Evolutionary conservation across 441 rosid species (phyloP), one percentile per base, ranked within the genome.

Genomic region (Cnidoscolus chayamansa): DNA sequence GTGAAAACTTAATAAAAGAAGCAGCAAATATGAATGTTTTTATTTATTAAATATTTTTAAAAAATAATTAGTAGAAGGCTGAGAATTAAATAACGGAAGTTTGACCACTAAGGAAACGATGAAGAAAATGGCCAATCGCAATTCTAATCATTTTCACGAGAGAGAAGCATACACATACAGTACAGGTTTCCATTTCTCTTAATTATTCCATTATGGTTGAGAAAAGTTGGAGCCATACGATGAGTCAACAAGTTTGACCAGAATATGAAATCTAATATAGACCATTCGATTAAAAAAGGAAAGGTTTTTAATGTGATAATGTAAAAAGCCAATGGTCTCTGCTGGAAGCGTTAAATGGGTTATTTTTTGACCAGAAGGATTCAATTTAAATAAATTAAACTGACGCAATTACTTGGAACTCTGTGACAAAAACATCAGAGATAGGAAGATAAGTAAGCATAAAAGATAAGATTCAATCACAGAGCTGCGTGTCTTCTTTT

Each of bases 311-410:
- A 40, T 40, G 45, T 6, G 45, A 40, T 5, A 3, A 40, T 40
- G 6, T 40, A 40, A 40, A 40, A 8, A 9, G 66, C 25, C 50
- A 64, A 25, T 2, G 19, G 7, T 45, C 12, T 13, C 13, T 19
- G 50, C 30, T 53, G 30, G 43, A 17, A 78, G 70, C 73, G 65
- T 37, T 55, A 47, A 25, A 48, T 65, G 75, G 58, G 72, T 19
- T 54, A 48, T 30, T 69, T 30, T 69, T 77, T 77, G 79, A 81
- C 84, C 79, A 63, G 56, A 67, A 50, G 40, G 51, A 11, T 19
- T 40, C 4, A 40, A 40, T 25, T 25, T 40, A 40, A 40, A 40
- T 2, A 40, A 35, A 45, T 16, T 16, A 2, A 65, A 25, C 31
- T 10, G 48, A 63, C 12, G 51, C 48, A 43, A 43, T 0, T 16